Evolutionary conservation across 306 rosid species (phyloP), one percentile per base, ranked within the genome.

Genomic region (Sphenostylis stenocarpa): DNA sequence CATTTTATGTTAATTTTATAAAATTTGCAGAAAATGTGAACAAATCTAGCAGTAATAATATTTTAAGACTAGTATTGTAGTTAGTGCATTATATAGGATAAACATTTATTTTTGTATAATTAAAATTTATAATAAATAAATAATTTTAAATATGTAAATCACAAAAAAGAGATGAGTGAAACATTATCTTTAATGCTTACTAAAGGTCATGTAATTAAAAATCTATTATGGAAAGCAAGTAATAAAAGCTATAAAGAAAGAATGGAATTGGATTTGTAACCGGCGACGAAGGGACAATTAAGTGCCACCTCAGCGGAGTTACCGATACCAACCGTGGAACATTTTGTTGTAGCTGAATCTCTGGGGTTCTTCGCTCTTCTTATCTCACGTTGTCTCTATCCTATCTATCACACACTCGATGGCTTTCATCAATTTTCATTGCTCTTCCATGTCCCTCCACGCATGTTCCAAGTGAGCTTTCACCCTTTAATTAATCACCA

Each of bases 371-470:
- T 63, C 2, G 11, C 4, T 36, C 48, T 36, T 64, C 70, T 36
- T 63, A 36, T 63, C 69, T 62, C 4, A 34, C n/a, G 16, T 63
- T 62, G 68, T 62, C 45, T 28, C 47, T 62, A 36, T 11, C 16
- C 47, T 12, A 41, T 33, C 44, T 62, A 62, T 9, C 45, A 10
- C 4, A 36, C 69, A 63, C 71, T 16, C 2, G 13, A 66, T 67
- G 72, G 72, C 72, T 67, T 24, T 67, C 38, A 3, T 67, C 53
- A 41, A 67, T 67, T 67, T 67, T 24, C 72, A 43, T 43, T 43
- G 36, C n/a, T 43, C 55, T 41, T 67, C 72, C 31, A 65, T 65
- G 11, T 39, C 51, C 47, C 70, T 65, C 19, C 70, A 4, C 31
- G 4, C 70, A 5, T 20, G 1, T 67, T 67, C 55, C 72, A 43